Evolutionary conservation across 1,284 basidiomycete genomes (phyloP), one percentile per base, ranked within the genome.

Genomic region (Peniophora sp.): DNA sequence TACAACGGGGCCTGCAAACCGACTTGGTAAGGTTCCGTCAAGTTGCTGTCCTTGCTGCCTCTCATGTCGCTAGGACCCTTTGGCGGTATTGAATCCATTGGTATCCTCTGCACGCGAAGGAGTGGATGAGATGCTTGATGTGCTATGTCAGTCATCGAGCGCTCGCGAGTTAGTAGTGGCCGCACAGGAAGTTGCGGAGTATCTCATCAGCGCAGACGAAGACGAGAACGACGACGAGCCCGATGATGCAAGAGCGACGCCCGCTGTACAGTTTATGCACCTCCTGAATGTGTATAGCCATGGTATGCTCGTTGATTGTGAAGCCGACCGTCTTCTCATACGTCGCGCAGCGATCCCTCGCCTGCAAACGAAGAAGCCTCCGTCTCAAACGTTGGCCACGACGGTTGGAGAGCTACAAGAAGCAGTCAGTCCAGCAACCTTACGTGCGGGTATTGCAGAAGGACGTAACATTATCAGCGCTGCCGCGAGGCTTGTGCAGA

Each of bases 111-210:
- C 59, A 3, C 63, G 71, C 47, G 61, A 67, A 2, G 66, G 67
- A 22, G 72, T 74, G 0, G 63, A 63, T 34, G 67, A 72, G 3
- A 62, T 83, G 20, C 59, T 83, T 2, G 57, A 65, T 1, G 50
- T 76, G 20, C 65, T 83, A 19, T 70, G 69, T 1, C 62, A 70
- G 52, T 65, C 67, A 25, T 64, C 72, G 22, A 75, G 71, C 50
- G 68, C 81, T 0, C 85, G 83, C 57, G 85, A 89, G 60, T 65
- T 79, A 2, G 58, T 82, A 5, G 77, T 89, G 51, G 75, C 78
- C 1, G 61, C 72, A 6, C 81, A 86, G 59, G 85, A 85, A 61
- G 67, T 65, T 6, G 54, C 78, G 38, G 86, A 86, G 59, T 64
- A 62, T 16, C 52, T 86, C 5, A 59, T 65, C 23, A 56, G 63